These are phyloP conservation scores for Posidonia australis DNA, from an alignment of 106 monocot species.

Conservation along the genomic window DNA sequence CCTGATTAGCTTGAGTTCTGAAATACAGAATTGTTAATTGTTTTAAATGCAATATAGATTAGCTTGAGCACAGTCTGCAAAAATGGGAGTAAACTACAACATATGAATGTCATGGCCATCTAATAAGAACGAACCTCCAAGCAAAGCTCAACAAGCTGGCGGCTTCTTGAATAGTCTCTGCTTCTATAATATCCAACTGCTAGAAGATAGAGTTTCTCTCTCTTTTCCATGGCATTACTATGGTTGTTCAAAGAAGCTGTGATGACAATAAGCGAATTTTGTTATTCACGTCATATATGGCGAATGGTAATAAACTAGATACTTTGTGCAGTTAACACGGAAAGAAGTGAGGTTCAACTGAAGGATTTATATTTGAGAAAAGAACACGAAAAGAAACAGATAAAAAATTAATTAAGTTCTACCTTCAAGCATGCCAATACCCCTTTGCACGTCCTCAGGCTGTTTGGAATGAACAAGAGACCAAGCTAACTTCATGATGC, in stretches of 20 bases:
- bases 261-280: no score
- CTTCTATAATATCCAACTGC: slow-evolving; percentile 72
- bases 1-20: no score
- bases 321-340: no score
- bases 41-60: no score
- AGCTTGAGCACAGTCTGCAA: no score
- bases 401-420: not conserved
- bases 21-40: no score
- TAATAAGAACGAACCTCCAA: slow-evolving; percentile 45
- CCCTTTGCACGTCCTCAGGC: slow-evolving; percentile 70
- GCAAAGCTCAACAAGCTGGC: slow-evolving; percentile 56
- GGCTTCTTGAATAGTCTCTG: slow-evolving; percentile 67
- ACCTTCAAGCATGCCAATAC: slow-evolving; percentile 93
- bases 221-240: slow-evolving; percentile 40
- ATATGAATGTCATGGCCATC: not conserved
- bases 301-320: no score
- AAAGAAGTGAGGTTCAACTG: no score
- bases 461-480: slow-evolving; percentile 82
- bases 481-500: slow-evolving; percentile 78
- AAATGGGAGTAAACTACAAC: no score
- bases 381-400: not conserved
- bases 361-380: not conserved
- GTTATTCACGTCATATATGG: no score
- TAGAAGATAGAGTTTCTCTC: slow-evolving; percentile 73
- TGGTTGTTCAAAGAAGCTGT: slow-evolving; percentile 66